A percentile compares a stretch with the other conserved stretches of the same genome.
These are phyloP conservation scores for Achlya hypogyna DNA, from an alignment of 352 stramenopile species.

Conservation along the genomic window DNA sequence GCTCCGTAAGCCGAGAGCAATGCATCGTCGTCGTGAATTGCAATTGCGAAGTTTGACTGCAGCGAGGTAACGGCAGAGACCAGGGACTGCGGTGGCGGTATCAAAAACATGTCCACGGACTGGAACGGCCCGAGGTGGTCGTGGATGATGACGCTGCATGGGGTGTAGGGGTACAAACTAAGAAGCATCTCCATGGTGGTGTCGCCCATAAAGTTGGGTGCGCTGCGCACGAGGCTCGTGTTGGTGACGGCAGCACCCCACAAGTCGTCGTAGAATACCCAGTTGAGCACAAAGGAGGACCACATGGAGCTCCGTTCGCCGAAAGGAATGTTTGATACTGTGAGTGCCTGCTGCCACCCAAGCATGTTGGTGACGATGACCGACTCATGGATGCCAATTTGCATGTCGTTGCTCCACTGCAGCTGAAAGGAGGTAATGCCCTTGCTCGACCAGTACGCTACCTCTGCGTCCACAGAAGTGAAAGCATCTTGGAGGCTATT, in stretches of 20 bases:
- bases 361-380: background rate
- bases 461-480: background rate
- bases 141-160: background rate
- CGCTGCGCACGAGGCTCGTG: background rate
- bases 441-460: background rate
- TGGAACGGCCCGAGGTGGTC: background rate
- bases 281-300: background rate
- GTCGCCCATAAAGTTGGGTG: background rate
- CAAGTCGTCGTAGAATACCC: background rate
- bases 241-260: background rate
- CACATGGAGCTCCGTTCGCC: background rate
- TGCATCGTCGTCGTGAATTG: background rate
- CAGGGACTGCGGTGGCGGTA: background rate
- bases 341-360: background rate
- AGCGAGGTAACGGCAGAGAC: background rate
- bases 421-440: background rate
- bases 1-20: background rate
- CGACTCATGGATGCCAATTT: conserved; percentile 7
- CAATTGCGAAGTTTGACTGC: background rate
- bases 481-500: background rate
- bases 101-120: background rate
- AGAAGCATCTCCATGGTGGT: background rate
- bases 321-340: background rate
- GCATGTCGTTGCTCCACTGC: conserved; percentile 1
- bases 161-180: background rate